Evolutionary conservation across 768 basidiomycete genomes (phyloP), one percentile per base, ranked within the genome.

Genomic region (Cystoderma amianthinum): DNA sequence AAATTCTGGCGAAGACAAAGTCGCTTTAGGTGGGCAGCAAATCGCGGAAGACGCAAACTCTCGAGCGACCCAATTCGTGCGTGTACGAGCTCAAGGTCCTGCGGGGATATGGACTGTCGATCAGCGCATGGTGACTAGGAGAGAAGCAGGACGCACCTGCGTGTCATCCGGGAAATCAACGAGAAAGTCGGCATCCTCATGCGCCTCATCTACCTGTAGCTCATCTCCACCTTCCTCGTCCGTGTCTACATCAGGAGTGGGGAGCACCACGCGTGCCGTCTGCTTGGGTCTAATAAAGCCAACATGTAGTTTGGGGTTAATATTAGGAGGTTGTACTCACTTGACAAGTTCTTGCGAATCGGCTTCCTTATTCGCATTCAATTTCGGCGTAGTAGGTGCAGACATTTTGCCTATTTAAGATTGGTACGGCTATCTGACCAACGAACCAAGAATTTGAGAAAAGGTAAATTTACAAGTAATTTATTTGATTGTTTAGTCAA

Each of bases 71-170:
- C 72, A 37, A 96, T 73, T 20, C 86, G 80, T 2, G 81, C 71
- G 58, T 95, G 90, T 5, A 90, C 69, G 23, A 96, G 76, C 47
- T 94, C 89, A 24, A 96, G 69, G 50, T 95, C 91, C 93, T 95
- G 50, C 15, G 5, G 39, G n/a, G n/a, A n/a, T n/a, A 28, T 13
- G 10, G 9, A 23, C 30, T 36, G 36, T 41, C 39, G 33, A 39
- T 49, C 45, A 55, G 42, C 25, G 7, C 7, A 28, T 28, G 25
- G 7, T 28, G n/a, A 28, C n/a, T n/a, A n/a, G n/a, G n/a, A n/a
- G n/a, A n/a, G n/a, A n/a, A n/a, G n/a, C n/a, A n/a, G n/a, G 36
- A 44, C 78, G 48, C 51, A 89, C 92, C 60, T 90, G 81, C 2
- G 85, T 86, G 24, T 93, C 83, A 44, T 90, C 87, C 2, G 92